Percentiles rank a stretch among this genome's conserved stretches.
phyloP scores from a whole-genome alignment of 2,329 filamentous ascomycete genomes.

The Raffaelea deltoideospora region DNA sequence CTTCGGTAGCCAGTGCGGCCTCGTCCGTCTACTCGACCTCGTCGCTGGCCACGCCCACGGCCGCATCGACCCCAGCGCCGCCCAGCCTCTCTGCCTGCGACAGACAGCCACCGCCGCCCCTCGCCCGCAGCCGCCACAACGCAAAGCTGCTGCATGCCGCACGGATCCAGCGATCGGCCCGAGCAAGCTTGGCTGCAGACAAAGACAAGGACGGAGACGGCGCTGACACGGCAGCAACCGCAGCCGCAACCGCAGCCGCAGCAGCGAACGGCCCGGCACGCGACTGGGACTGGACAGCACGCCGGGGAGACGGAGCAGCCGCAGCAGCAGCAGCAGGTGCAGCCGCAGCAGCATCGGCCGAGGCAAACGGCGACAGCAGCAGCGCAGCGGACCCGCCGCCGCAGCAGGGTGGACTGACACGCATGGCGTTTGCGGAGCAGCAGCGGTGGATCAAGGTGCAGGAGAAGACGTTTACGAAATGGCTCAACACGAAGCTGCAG shows the following conservation, averaged over 20 bases:
- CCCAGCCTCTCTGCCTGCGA: too few species aligned
- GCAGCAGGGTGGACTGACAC: constrained; percentile 35
- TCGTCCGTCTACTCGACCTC: constrained; percentile 8
- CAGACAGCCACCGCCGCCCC: constrained; percentile 11
- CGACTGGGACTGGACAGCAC: constrained; percentile 7
- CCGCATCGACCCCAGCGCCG: constrained; percentile 1
- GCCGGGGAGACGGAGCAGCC: constrained; percentile 2
- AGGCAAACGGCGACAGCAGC: background rate
- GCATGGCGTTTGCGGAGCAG: constrained; percentile 50
- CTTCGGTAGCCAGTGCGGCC: constrained; percentile 15
- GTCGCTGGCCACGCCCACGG: background rate
- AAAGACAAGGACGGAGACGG: constrained; percentile 8
- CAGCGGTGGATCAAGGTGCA: constrained; percentile 67
- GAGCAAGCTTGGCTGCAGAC: constrained; percentile 18
- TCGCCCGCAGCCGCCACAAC: constrained; percentile 25
- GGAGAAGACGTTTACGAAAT: constrained; percentile 99
- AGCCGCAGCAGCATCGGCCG: background rate
- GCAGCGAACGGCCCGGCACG: background rate
- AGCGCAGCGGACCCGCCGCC: constrained; percentile 10
- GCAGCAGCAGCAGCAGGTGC: constrained; percentile 8
- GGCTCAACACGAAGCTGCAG: constrained; percentile 93
- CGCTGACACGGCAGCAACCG: too few species aligned
- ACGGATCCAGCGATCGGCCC: constrained; percentile 28
- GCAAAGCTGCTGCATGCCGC: constrained; percentile 34
- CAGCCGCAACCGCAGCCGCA: too few species aligned